Base-by-base conservation (phyloP, 257 asterid genomes). In the Cinchona pubescens region DNA sequence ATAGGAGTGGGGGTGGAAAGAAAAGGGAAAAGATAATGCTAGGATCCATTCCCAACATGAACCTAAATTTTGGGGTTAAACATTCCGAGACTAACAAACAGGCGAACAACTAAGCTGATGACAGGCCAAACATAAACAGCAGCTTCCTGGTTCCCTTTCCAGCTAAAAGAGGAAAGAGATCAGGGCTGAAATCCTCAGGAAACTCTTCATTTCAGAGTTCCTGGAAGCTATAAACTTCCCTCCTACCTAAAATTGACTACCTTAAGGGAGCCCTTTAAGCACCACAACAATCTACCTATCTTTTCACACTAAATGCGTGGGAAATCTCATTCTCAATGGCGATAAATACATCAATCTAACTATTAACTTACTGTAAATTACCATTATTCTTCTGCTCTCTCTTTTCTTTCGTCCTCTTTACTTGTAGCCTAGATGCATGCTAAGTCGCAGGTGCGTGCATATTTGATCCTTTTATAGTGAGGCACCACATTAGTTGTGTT, bases 41-140 rank as follows among this genome's bases (percentile, higher is more conserved):
- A 86, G 84, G 85, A 82, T 80, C 85, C 88, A 38, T 77, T 84
- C 87, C 89, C 69, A 83, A 80, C 83, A 83, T 78, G 89, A 81
- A 74, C 82, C 79, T 38, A 71, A 35, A 53, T 11, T 51, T 48
- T 14, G 66, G 80, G 87, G 80, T 63, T 53, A 61, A 59, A 40
- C 69, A 71, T 72, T 75, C 85, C 85, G 88, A 32, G 4, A 51
- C n/a, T 62, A 76, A 65, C 81, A 74, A 75, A 75, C 80, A 38
- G 65, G 43, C 87, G 77, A 40, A 77, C 49, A 72, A 71, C 66
- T 66, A 75, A 14, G 37, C 56, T 38, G 11, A 25, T 14, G 37
- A 58, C 71, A 40, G 3, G 62, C 78, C 76, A 75, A 63, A 73
- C 72, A 23, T 37, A 79, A 71, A 69, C 60, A 53, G 71, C 55